phyloP scores from a whole-genome alignment of 148 eudicot genomes.

The Camellia sinensis region DNA sequence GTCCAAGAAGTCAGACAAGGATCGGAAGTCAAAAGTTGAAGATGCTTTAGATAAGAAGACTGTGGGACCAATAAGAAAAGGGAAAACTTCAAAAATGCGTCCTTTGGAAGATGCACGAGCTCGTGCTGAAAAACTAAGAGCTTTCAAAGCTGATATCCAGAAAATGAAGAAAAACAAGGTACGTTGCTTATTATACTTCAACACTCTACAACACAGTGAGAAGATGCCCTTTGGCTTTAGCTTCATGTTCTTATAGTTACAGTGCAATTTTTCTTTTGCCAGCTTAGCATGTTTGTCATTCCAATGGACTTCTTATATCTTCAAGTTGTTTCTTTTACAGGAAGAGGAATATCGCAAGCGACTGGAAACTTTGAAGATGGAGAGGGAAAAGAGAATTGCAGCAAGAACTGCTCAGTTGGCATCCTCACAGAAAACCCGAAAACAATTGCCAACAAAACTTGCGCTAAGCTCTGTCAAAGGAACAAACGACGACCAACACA shows the following conservation, averaged over 20 bases:
- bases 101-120: conserved; percentile 89
- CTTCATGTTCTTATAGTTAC: background rate
- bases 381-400: conserved; percentile 95
- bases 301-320: too few species aligned
- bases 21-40: conserved; percentile 41
- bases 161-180: conserved; percentile 92
- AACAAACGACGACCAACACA: conserved; percentile 39
- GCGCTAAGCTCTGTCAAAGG: conserved; percentile 69
- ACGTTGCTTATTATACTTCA: conserved; percentile 15
- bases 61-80: conserved; percentile 51
- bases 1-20: conserved; percentile 52
- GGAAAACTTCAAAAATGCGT: conserved; percentile 61
- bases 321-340: conserved; percentile 45
- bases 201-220: background rate
- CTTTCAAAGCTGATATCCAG: conserved; percentile 93
- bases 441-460: conserved; percentile 47
- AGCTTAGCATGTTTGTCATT: too few species aligned
- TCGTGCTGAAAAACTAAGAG: conserved; percentile 84
- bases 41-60: conserved; percentile 42
- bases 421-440: conserved; percentile 50
- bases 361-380: conserved; percentile 71
- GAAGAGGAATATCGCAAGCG: conserved; percentile 78
- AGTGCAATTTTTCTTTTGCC: too few species aligned
- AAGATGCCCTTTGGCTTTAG: conserved; percentile 4
- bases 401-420: conserved; percentile 60